Evolutionary conservation across 495 filamentous ascomycete species (phyloP).

Genomic region (Hypoxylon crocopeplum): DNA sequence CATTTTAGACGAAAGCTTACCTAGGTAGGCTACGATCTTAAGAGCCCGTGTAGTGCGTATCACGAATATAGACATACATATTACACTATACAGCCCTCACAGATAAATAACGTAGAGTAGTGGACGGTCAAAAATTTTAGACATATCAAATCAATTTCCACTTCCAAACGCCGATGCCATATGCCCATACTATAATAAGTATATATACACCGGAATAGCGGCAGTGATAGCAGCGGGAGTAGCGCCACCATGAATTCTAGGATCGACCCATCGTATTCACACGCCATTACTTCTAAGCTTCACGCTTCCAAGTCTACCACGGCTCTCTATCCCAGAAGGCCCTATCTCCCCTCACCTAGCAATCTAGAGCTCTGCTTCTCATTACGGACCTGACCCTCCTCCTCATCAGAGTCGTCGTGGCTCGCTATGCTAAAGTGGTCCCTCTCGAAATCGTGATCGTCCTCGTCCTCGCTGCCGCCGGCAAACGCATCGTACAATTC

Average conservation of each 20-base stretch:
- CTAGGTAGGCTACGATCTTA: no score
- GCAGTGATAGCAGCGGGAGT: not conserved
- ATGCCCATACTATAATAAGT: slow-evolving; percentile 23
- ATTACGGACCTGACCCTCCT: not conserved
- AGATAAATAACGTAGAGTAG: no score
- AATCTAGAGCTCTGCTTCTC: slow-evolving; percentile 28
- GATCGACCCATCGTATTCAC: not conserved
- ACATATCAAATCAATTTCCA: slow-evolving; percentile 16
- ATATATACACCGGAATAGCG: slow-evolving; percentile 10
- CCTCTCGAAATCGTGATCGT: slow-evolving; percentile 56
- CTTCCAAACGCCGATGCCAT: slow-evolving; percentile 31
- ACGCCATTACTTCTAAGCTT: not conserved
- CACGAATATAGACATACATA: no score
- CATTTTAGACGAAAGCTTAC: no score
- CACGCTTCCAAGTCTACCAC: not conserved
- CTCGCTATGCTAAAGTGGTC: slow-evolving; percentile 43
- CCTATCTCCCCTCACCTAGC: slow-evolving; percentile 21
- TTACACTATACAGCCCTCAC: no score
- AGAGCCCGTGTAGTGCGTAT: no score
- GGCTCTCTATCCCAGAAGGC: slow-evolving; percentile 2
- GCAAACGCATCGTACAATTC: slow-evolving; percentile 96
- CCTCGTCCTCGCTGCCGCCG: slow-evolving; percentile 73
- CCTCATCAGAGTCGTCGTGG: slow-evolving; percentile 11
- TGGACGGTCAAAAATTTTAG: no score
- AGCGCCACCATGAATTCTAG: slow-evolving; percentile 3